A percentile compares a stretch with the other conserved stretches of the same genome.
These are phyloP conservation scores for Pyrenochaeta sp. DNA, from an alignment of 2,329 filamentous ascomycete species.

Conservation along the genomic window DNA sequence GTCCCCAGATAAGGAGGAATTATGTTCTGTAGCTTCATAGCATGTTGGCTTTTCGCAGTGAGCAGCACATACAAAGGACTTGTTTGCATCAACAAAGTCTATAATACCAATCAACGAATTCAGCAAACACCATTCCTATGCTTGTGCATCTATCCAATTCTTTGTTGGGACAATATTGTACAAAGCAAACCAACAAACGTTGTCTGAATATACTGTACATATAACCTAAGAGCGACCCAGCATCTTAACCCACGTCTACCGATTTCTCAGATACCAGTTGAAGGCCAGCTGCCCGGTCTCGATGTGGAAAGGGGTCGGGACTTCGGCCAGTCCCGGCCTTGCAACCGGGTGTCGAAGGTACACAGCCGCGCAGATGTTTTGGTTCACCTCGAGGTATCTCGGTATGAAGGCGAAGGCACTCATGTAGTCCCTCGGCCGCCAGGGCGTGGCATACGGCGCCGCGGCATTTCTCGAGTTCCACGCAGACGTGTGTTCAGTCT, in stretches of 20 bases:
- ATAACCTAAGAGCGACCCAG: not conserved
- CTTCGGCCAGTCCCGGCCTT: slow-evolving; percentile 75
- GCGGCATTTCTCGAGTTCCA: slow-evolving; percentile 43
- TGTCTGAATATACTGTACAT: slow-evolving; percentile 8
- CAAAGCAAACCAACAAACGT: slow-evolving; percentile 1
- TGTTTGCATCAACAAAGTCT: not conserved
- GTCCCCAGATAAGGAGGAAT: not conserved
- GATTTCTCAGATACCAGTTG: slow-evolving; percentile 90
- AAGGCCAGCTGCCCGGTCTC: slow-evolving; percentile 82
- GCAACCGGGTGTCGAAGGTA: slow-evolving; percentile 95
- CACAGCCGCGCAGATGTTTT: slow-evolving; percentile 93
- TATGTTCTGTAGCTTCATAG: not conserved
- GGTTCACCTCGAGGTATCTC: slow-evolving; percentile 95
- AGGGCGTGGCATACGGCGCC: slow-evolving; percentile 89
- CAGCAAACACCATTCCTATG: slow-evolving; percentile 6
- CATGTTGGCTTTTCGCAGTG: not conserved
- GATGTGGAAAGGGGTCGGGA: slow-evolving; percentile 79
- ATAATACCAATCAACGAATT: slow-evolving; percentile 7
- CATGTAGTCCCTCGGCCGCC: slow-evolving; percentile 88
- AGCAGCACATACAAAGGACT: not conserved
- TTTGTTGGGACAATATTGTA: slow-evolving; percentile 12
- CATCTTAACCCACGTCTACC: slow-evolving; percentile 58
- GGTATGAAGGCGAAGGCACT: slow-evolving; percentile 93
- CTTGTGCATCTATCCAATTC: not conserved
- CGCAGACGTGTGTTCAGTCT: slow-evolving; percentile 77